Conservation (phyloP, 2,329 filamentous ascomycete species). For the Didymella keratinophila region DNA sequence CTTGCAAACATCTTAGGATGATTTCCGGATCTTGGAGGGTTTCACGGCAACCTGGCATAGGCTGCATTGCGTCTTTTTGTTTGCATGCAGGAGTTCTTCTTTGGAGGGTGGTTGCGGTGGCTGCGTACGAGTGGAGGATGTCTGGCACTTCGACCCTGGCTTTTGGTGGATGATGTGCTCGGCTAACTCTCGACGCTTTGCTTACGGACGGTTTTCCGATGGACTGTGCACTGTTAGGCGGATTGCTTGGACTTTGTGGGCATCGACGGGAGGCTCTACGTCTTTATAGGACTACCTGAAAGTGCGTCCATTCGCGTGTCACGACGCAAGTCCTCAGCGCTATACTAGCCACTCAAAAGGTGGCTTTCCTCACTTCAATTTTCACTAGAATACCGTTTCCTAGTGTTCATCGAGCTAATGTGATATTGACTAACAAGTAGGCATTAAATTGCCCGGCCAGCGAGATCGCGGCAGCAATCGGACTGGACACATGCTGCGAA, state of each 20-base stretch:
- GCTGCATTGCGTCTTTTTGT: slow-evolving; percentile 38
- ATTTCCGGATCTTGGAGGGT: slow-evolving; percentile 32
- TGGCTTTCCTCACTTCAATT: slow-evolving; percentile 32
- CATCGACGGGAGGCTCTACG: slow-evolving; percentile 26
- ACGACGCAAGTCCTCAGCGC: slow-evolving; percentile 25
- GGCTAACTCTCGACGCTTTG: slow-evolving; percentile 13
- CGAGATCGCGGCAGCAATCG: no score
- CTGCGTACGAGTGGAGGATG: slow-evolving; percentile 31
- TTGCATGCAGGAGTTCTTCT: slow-evolving; percentile 50
- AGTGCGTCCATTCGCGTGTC: slow-evolving; percentile 6
- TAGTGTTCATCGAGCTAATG: slow-evolving; percentile 32
- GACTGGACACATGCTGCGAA: background rate
- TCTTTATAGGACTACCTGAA: slow-evolving; percentile 3
- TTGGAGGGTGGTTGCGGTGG: slow-evolving; percentile 38
- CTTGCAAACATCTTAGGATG: slow-evolving; percentile 41
- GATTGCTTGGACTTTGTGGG: slow-evolving; percentile 31
- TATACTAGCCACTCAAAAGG: slow-evolving; percentile 33
- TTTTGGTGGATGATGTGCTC: slow-evolving; percentile 13
- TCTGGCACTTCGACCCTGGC: slow-evolving; percentile 9
- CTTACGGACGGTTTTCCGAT: slow-evolving; percentile 10
- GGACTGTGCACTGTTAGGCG: slow-evolving; percentile 13
- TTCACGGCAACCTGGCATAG: slow-evolving; percentile 35
- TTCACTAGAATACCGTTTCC: slow-evolving; percentile 23
- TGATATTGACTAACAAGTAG: background rate
- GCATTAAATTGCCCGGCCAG: no score